Evolutionary conservation across 164 flowering plant species (phyloP).

Genomic region (Liriodendron chinense): DNA sequence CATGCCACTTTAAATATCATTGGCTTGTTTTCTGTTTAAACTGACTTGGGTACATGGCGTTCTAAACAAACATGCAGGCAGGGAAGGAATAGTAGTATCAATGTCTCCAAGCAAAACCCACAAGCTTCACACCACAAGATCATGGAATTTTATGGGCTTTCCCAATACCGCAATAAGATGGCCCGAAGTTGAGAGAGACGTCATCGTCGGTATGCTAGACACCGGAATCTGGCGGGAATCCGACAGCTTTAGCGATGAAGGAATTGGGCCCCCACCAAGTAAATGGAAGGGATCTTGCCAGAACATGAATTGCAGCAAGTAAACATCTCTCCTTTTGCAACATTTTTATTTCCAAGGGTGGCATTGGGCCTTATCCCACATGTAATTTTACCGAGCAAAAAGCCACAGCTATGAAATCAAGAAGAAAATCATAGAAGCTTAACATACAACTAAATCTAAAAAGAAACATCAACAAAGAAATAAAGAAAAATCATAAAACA

Average conservation of each 20-base stretch:
- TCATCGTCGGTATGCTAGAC: conserved; percentile 52
- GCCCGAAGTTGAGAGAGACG: conserved; percentile 31
- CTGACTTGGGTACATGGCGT: no score
- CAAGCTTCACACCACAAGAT: conserved; percentile 15
- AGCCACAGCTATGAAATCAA: no score
- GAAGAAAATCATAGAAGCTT: no score
- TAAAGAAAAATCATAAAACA: no score
- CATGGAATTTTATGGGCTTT: conserved; percentile 41
- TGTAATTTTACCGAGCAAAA: no score
- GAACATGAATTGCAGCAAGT: conserved; percentile 67
- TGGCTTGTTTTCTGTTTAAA: no score
- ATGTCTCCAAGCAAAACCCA: conserved; percentile 44
- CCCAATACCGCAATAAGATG: conserved; percentile 18
- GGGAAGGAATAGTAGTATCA: conserved; percentile 50
- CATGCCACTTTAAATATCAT: no score
- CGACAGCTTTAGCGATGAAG: conserved; percentile 42
- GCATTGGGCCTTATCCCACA: no score
- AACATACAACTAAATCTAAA: no score
- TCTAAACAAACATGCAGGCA: no score
- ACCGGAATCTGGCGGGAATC: conserved; percentile 62
- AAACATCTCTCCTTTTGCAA: conserved; percentile 2
- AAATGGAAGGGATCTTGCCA: conserved; percentile 66
- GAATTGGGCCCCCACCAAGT: conserved; percentile 57
- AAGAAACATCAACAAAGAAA: no score
- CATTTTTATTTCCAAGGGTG: background rate